Evolutionary conservation across 345 rosid species (phyloP).

Genomic region (Corymbia maculata): DNA sequence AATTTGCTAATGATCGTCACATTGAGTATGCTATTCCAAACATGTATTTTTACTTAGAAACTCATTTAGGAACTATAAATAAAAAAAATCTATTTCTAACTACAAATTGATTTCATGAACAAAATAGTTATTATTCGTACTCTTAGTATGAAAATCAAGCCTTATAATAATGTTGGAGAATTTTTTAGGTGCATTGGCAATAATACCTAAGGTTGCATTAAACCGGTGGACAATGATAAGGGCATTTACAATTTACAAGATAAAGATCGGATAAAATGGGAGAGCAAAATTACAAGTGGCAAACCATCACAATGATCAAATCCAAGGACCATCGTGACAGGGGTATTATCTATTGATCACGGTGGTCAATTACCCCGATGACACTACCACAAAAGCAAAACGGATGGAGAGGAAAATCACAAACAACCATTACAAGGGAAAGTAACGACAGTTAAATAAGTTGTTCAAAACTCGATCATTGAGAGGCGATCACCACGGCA

Average conservation of each 20-base stretch:
- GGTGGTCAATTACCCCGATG: background rate
- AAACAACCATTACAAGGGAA: rapidly evolving
- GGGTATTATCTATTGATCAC: background rate
- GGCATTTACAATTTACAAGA: background rate
- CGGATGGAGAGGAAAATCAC: background rate
- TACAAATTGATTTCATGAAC: too few species aligned
- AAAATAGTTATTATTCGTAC: too few species aligned
- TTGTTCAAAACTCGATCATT: background rate
- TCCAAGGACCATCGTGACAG: background rate
- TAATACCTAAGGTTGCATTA: background rate
- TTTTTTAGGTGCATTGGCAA: background rate
- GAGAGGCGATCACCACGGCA: background rate
- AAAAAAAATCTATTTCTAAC: too few species aligned
- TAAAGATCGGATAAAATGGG: background rate
- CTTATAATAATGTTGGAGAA: background rate
- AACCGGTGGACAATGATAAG: background rate
- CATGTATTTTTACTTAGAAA: too few species aligned
- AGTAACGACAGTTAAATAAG: background rate
- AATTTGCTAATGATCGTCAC: background rate
- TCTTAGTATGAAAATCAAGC: background rate
- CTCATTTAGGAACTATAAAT: too few species aligned
- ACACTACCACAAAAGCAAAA: background rate
- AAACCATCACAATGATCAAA: background rate
- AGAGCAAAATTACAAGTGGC: background rate
- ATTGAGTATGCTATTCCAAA: too few species aligned